Evolutionary conservation across 1,284 basidiomycete genomes (phyloP).

Genomic region (Meira miltonrushii): DNA sequence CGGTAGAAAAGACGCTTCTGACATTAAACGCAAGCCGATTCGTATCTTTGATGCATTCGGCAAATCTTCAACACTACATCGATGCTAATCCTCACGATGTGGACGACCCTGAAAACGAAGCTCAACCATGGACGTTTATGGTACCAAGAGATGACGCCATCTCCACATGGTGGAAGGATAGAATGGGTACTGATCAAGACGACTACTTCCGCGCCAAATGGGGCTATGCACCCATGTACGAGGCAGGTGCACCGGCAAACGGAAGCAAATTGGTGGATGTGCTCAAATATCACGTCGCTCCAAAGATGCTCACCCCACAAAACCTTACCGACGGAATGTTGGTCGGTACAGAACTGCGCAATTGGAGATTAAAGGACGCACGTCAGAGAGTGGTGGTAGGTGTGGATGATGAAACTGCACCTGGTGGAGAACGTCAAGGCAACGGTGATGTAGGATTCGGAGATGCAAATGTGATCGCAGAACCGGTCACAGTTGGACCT

Average conservation of each 20-base stretch:
- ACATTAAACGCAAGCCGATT: constrained; percentile 85
- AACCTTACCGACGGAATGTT: constrained; percentile 29
- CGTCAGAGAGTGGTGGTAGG: constrained; percentile 52
- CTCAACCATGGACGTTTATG: constrained; percentile 57
- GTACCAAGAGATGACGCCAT: constrained; percentile 85
- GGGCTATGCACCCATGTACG: not conserved
- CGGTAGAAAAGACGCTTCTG: constrained; percentile 86
- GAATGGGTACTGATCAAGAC: not conserved
- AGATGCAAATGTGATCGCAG: constrained; percentile 72
- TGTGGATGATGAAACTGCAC: constrained; percentile 49
- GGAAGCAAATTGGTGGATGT: constrained; percentile 22
- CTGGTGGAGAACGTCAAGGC: constrained; percentile 9
- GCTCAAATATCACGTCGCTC: constrained; percentile 45
- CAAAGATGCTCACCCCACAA: constrained; percentile 23
- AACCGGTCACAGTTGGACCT: constrained; percentile 66
- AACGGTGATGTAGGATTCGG: constrained; percentile 66
- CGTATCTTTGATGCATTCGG: constrained; percentile 76
- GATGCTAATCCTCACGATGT: constrained; percentile 22
- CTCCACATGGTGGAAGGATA: constrained; percentile 21
- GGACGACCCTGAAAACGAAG: constrained; percentile 15
- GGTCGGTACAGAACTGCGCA: constrained; percentile 37
- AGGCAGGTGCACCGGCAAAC: not conserved
- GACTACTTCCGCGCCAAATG: not conserved
- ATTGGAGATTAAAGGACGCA: constrained; percentile 51
- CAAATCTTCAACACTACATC: constrained; percentile 57